Evolutionary conservation across 257 asterid species (phyloP).

Genomic region (Petrea volubilis): DNA sequence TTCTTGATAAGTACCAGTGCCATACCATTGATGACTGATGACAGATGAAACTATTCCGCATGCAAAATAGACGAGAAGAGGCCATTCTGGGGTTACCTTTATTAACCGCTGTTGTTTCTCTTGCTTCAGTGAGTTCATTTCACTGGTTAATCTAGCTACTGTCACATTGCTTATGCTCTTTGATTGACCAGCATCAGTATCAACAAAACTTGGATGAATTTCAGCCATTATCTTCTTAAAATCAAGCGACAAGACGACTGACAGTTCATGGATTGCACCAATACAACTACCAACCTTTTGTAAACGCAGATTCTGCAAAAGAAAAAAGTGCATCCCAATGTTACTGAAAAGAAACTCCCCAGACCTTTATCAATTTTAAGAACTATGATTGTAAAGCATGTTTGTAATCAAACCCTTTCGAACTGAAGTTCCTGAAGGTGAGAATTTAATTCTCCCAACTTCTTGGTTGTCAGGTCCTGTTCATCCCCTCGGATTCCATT

Average conservation of each 20-base stretch:
- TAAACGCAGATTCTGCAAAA: slow-evolving; percentile 64
- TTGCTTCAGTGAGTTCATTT: slow-evolving; percentile 60
- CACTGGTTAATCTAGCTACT: slow-evolving; percentile 62
- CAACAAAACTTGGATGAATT: slow-evolving; percentile 60
- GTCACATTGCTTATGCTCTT: slow-evolving; percentile 73
- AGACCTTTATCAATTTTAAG: not conserved
- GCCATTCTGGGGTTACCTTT: slow-evolving; percentile 36
- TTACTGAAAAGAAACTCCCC: slow-evolving; percentile 8
- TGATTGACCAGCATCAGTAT: slow-evolving; percentile 44
- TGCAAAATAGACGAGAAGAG: not conserved
- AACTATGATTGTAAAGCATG: slow-evolving; percentile 7
- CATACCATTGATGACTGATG: not conserved
- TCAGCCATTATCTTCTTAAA: slow-evolving; percentile 58
- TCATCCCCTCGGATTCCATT: slow-evolving; percentile 53
- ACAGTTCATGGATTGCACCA: slow-evolving; percentile 54
- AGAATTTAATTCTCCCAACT: slow-evolving; percentile 54
- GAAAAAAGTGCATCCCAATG: not conserved
- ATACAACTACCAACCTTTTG: slow-evolving; percentile 53
- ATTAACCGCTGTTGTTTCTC: slow-evolving; percentile 58
- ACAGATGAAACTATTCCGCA: not conserved
- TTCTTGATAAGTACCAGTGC: not conserved
- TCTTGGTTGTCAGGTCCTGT: slow-evolving; percentile 59
- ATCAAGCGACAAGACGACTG: slow-evolving; percentile 72
- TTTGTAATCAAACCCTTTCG: slow-evolving; percentile 54
- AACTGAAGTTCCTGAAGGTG: slow-evolving; percentile 70